phyloP scores from a whole-genome alignment of 108 stramenopile species.

The Nannochloropsis salina region DNA sequence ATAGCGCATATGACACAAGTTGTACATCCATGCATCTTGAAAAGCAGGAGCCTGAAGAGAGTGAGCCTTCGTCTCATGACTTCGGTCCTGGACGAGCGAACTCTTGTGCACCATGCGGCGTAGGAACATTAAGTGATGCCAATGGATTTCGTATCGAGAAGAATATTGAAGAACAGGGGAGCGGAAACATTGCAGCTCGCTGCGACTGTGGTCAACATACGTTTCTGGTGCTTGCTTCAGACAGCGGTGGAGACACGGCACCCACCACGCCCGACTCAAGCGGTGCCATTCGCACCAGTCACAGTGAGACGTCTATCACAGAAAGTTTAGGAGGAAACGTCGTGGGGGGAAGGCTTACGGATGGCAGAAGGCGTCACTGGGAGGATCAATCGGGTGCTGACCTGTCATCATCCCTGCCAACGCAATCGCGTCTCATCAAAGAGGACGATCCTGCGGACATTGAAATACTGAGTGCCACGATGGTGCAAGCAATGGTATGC shows the following conservation, averaged over 20 bases:
- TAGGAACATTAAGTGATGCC: too few relatives aligned
- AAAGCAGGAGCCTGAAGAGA: too few relatives aligned
- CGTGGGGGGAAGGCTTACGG: background rate
- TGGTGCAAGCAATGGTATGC: background rate
- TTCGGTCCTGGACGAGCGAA: too few relatives aligned
- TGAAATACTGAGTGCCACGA: background rate
- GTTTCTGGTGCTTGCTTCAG: background rate
- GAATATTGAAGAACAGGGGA: too few relatives aligned
- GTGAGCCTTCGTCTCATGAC: too few relatives aligned
- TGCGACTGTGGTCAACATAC: constrained; percentile 2
- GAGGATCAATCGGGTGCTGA: background rate
- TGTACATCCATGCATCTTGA: too few relatives aligned
- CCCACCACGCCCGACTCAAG: background rate
- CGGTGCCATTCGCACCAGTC: background rate
- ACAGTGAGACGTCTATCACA: background rate
- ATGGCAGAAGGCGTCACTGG: background rate
- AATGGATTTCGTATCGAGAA: too few relatives aligned
- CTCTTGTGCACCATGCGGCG: too few relatives aligned
- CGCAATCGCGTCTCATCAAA: background rate
- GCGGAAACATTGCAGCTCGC: background rate
- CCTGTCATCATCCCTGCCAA: background rate
- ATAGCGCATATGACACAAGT: too few relatives aligned
- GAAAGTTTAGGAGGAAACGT: background rate
- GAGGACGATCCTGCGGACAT: background rate
- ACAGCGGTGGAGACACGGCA: background rate